Percentiles rank a stretch among this genome's conserved stretches.
Evolutionary conservation across 495 filamentous ascomycete species (phyloP).

Genomic region (Xylaria cubensis): DNA sequence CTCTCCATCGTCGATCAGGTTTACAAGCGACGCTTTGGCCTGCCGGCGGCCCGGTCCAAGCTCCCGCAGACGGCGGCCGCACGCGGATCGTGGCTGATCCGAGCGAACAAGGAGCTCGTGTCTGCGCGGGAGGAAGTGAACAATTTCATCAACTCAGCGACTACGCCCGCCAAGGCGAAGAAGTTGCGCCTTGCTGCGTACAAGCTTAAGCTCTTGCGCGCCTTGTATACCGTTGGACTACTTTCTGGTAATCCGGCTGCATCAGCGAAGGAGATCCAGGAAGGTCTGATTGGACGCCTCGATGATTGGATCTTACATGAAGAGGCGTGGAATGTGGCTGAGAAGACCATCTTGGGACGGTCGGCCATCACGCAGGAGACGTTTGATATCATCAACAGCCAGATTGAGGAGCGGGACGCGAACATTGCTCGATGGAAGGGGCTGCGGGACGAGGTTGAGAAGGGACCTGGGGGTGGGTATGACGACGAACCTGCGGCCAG

Average conservation of each 20-base stretch:
- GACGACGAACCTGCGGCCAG: neutral
- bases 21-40: slow-evolving; percentile 10
- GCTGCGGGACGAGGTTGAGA: neutral
- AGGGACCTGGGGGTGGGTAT: neutral
- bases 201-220: slow-evolving; percentile 27
- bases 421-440: slow-evolving; percentile 5
- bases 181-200: slow-evolving; percentile 10
- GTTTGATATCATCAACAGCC: neutral
- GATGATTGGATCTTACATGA: slow-evolving; percentile 22
- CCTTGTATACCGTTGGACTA: slow-evolving; percentile 27
- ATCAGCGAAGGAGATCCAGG: neutral
- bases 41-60: neutral
- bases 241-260: slow-evolving; percentile 14
- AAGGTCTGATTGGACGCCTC: slow-evolving; percentile 18
- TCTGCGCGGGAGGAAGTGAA: neutral
- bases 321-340: slow-evolving; percentile 12
- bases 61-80: slow-evolving; percentile 10
- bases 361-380: neutral
- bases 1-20: neutral
- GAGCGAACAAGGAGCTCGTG: slow-evolving; percentile 1
- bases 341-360: neutral
- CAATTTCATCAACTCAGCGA: neutral
- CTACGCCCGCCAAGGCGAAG: slow-evolving; percentile 2
- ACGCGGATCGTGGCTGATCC: slow-evolving; percentile 1
- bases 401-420: neutral